Conservation (phyloP, 306 rosid genomes). For the Medicago truncatula region DNA sequence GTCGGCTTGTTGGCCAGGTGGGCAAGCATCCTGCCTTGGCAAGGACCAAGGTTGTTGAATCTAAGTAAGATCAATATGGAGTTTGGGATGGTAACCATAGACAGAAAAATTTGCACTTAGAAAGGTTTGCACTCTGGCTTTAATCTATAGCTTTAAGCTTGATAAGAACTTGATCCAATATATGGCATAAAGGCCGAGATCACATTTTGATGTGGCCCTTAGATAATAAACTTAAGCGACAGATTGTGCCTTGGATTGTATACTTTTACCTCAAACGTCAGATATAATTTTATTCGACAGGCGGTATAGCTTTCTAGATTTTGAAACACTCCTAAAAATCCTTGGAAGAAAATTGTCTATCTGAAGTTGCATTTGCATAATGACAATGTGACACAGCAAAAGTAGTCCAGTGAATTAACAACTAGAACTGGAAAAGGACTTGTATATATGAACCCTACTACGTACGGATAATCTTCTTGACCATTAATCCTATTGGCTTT, state of each 20-base stretch:
- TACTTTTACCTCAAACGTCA: neutral
- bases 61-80: neutral
- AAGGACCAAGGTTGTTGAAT: conserved; percentile 10
- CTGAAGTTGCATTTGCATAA: conserved; percentile 19
- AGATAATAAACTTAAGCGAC: neutral
- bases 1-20: neutral
- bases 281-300: neutral
- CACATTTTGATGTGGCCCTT: neutral
- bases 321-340: conserved; percentile 3
- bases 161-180: conserved; percentile 20
- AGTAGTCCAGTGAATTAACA: neutral
- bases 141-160: conserved; percentile 10
- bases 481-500: neutral
- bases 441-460: neutral
- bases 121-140: neutral
- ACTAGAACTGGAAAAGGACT: neutral
- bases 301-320: conserved; percentile 8
- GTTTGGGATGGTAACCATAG: conserved; percentile 6
- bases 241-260: too few relatives aligned
- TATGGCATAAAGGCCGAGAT: neutral
- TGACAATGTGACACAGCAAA: conserved; percentile 1
- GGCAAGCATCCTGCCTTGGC: neutral
- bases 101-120: neutral
- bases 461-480: neutral
- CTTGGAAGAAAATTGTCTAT: neutral